These are phyloP conservation scores for Citrus glauca DNA, from an alignment of 345 rosid genomes.

Conservation along the genomic window DNA sequence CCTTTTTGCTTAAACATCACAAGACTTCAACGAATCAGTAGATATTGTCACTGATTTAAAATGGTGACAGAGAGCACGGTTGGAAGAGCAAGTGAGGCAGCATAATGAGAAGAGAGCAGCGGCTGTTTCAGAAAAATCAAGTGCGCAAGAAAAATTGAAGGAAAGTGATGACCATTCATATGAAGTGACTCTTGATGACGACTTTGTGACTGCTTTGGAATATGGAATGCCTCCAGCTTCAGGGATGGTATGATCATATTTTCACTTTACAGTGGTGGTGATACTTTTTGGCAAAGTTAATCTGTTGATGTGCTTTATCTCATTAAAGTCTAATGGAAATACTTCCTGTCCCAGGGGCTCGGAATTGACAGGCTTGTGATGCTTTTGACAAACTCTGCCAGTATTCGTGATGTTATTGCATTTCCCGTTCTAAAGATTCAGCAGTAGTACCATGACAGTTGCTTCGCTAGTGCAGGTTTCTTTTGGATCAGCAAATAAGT, in stretches of 20 bases:
- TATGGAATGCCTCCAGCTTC: conserved; percentile 99
- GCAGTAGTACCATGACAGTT: conserved; percentile 29
- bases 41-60: conserved; percentile 5
- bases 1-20: not conserved
- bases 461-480: not conserved
- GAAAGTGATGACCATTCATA: conserved; percentile 64
- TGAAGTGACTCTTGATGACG: conserved; percentile 91
- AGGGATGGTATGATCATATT: conserved; percentile 67
- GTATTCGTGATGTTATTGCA: conserved; percentile 90
- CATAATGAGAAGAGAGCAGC: conserved; percentile 74
- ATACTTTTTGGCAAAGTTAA: not conserved
- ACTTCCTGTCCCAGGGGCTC: conserved; percentile 53
- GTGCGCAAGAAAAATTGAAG: conserved; percentile 28
- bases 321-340: not conserved
- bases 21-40: not conserved
- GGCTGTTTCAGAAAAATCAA: conserved; percentile 26
- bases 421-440: conserved; percentile 83
- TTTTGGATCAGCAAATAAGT: not conserved
- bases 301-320: not conserved
- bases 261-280: not conserved
- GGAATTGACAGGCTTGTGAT: conserved; percentile 93
- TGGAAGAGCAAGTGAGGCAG: conserved; percentile 94
- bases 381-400: conserved; percentile 82
- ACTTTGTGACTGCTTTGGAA: conserved; percentile 89
- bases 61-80: conserved; percentile 61